phyloP scores from a whole-genome alignment of 371 early-diverging fungal species.

The Sanchytrium tribonematis region DNA sequence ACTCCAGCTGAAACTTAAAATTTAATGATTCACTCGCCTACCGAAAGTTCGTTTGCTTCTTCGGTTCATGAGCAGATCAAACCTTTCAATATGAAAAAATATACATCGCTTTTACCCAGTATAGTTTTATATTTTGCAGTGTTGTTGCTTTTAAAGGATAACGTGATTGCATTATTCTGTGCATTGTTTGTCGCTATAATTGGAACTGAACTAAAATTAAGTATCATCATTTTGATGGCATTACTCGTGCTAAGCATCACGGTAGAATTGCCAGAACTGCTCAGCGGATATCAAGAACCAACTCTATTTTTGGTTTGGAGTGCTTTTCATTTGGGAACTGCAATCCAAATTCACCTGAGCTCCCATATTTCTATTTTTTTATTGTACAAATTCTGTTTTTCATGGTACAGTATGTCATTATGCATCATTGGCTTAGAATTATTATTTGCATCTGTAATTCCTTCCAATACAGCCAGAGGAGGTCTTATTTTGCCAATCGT shows the following conservation, averaged over 20 bases:
- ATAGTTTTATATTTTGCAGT: background rate
- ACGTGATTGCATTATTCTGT: background rate
- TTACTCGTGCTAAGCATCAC: background rate
- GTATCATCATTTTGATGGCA: background rate
- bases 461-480: slow-evolving; percentile 40
- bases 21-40: background rate
- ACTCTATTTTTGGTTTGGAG: slow-evolving; percentile 29
- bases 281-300: background rate
- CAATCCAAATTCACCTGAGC: slow-evolving; percentile 27
- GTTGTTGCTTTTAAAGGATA: background rate
- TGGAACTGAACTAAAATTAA: background rate
- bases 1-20: too few relatives aligned
- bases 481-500: slow-evolving; percentile 37
- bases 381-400: slow-evolving; percentile 22
- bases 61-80: background rate
- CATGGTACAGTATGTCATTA: slow-evolving; percentile 26
- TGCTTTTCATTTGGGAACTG: slow-evolving; percentile 33
- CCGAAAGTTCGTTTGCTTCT: background rate
- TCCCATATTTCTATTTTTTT: slow-evolving; percentile 24
- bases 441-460: slow-evolving; percentile 32
- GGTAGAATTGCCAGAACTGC: background rate
- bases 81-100: background rate
- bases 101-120: background rate
- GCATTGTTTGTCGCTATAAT: background rate
- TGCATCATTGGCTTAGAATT: slow-evolving; percentile 26